A percentile compares a stretch with the other conserved stretches of the same genome.
Evolutionary conservation across 768 basidiomycete species (phyloP).

Genomic region (Macrolepiota dolichaula): DNA sequence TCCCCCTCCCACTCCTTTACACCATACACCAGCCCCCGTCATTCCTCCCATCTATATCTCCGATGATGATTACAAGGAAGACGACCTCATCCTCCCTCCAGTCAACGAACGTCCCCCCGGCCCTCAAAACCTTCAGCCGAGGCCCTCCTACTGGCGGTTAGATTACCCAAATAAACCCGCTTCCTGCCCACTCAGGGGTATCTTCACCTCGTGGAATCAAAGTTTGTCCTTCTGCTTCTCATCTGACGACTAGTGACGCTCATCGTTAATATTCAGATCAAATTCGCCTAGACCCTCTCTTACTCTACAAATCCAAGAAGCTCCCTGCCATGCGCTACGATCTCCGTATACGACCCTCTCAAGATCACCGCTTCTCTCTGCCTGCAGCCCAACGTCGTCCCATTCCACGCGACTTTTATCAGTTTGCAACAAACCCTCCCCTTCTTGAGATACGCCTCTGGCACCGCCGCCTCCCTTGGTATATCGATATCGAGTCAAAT

Average conservation of each 20-base stretch:
- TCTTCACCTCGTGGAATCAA: not conserved
- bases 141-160: not conserved
- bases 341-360: not conserved
- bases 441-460: conserved; percentile 6
- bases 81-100: not conserved
- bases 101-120: not conserved
- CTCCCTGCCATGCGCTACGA: not conserved
- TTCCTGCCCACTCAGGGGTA: not conserved
- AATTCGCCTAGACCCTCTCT: not conserved
- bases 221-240: not conserved
- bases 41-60: not conserved
- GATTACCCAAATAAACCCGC: not conserved
- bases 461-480: conserved; percentile 16
- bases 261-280: not conserved
- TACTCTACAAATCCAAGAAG: not conserved
- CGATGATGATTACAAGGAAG: not conserved
- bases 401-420: conserved; percentile 1
- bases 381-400: not conserved
- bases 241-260: too few relatives aligned
- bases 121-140: not conserved
- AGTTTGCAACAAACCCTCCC: conserved; percentile 10
- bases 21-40: not conserved
- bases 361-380: not conserved
- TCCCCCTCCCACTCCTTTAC: not conserved
- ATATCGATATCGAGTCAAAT: conserved; percentile 7